Conservation (phyloP, 495 filamentous ascomycete genomes). For the Lentithecium fluviatile region DNA sequence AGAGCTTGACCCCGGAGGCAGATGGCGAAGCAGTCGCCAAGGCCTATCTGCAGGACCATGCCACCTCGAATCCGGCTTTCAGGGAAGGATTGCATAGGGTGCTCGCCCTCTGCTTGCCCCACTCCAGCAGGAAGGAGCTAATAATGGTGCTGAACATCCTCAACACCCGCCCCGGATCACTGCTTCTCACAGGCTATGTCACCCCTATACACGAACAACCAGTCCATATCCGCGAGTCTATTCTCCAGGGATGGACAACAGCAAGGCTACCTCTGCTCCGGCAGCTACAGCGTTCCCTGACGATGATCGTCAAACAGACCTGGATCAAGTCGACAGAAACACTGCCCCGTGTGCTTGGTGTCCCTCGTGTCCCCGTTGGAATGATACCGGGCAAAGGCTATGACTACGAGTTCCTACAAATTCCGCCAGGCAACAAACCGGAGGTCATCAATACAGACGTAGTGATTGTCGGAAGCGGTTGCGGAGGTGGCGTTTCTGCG, state of each 20-base stretch:
- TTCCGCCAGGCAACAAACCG: constrained; percentile 45
- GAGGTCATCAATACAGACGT: constrained; percentile 74
- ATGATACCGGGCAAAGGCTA: constrained; percentile 59
- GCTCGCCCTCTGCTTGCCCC: constrained; percentile 29
- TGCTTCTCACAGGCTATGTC: constrained; percentile 41
- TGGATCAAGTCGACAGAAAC: constrained; percentile 63
- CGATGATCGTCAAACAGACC: constrained; percentile 41
- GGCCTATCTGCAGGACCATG: constrained; percentile 36
- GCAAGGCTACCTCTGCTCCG: constrained; percentile 37
- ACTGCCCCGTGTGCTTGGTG: constrained; percentile 58
- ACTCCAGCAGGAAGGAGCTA: constrained; percentile 32
- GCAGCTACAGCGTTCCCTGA: constrained; percentile 35
- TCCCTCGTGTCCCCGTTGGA: constrained; percentile 59
- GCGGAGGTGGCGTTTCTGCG: constrained; percentile 79
- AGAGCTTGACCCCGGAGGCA: constrained; percentile 14
- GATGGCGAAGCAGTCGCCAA: constrained; percentile 23
- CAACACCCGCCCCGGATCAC: constrained; percentile 36
- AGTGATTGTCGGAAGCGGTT: constrained; percentile 82
- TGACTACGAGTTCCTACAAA: constrained; percentile 57
- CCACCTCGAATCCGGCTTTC: constrained; percentile 37
- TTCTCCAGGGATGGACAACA: constrained; percentile 37
- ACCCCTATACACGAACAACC: constrained; percentile 39
- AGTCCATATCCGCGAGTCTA: constrained; percentile 35
- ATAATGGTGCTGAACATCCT: constrained; percentile 36
- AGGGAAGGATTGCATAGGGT: constrained; percentile 26